These are phyloP conservation scores for Tagetes patula DNA, from an alignment of 129 eudicot species.

Conservation along the genomic window DNA sequence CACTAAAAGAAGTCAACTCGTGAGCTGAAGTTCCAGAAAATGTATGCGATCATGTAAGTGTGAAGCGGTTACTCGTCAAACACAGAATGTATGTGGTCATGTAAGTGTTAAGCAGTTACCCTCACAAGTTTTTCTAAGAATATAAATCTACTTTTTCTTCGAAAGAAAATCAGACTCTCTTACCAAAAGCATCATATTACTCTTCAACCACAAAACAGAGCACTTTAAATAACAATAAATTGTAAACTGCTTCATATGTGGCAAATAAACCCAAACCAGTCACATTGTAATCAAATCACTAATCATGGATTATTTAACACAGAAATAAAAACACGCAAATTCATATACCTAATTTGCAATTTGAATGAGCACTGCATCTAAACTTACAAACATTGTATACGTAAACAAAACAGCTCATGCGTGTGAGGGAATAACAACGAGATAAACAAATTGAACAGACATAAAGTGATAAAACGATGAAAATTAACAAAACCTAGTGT, in stretches of 20 bases:
- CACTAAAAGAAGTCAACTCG: not conserved
- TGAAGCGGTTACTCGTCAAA: not conserved
- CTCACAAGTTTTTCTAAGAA: not conserved
- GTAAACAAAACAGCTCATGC: not conserved
- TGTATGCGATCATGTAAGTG: not conserved
- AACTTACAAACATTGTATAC: not conserved
- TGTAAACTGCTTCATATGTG: not conserved
- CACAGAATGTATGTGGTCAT: not conserved
- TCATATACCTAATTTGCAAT: slow-evolving; percentile 25
- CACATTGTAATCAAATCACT: slow-evolving; percentile 20
- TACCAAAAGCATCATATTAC: not conserved
- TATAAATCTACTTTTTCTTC: not conserved
- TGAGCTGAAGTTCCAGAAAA: not conserved
- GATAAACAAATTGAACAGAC: not conserved
- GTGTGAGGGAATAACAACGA: not conserved
- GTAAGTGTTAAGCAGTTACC: not conserved
- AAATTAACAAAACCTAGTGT: not conserved
- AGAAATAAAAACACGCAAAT: slow-evolving; percentile 4
- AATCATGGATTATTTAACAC: not conserved
- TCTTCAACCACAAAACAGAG: slow-evolving; percentile 1
- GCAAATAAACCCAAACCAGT: not conserved
- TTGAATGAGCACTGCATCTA: not conserved
- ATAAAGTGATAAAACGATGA: not conserved
- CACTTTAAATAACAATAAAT: not conserved
- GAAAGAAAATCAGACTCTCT: not conserved